Conservation (phyloP, 2,329 filamentous ascomycete genomes). For the Colletotrichum liaoningense region DNA sequence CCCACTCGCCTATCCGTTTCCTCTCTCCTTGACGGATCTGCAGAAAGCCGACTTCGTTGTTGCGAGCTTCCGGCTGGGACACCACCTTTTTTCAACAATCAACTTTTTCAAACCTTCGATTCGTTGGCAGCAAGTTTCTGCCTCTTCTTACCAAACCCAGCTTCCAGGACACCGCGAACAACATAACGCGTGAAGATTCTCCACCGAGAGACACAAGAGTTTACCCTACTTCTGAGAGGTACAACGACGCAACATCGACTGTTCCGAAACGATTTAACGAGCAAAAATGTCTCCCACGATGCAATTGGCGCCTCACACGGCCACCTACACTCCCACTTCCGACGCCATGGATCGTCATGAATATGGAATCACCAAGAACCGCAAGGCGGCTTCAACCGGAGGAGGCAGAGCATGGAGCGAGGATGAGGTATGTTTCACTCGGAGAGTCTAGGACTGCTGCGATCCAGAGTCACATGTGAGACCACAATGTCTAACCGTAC, state of each 20-base stretch:
- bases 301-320: slow-evolving; percentile 56
- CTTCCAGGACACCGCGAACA: slow-evolving; percentile 30
- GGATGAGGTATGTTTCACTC: slow-evolving; percentile 72
- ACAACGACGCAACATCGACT: slow-evolving; percentile 10
- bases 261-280: slow-evolving; percentile 43
- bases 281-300: slow-evolving; percentile 62
- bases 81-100: slow-evolving; percentile 14
- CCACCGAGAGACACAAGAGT: slow-evolving; percentile 11
- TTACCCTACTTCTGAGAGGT: slow-evolving; percentile 33
- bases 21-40: slow-evolving; percentile 33
- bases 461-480: not conserved
- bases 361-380: slow-evolving; percentile 71
- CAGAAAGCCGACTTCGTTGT: slow-evolving; percentile 35
- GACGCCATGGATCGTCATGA: slow-evolving; percentile 69
- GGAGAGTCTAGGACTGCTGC: not conserved
- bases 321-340: slow-evolving; percentile 61
- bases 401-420: slow-evolving; percentile 87
- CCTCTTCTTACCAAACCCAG: slow-evolving; percentile 26
- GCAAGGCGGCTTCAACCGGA: slow-evolving; percentile 76
- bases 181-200: slow-evolving; percentile 25
- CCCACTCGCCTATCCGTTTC: slow-evolving; percentile 26
- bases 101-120: slow-evolving; percentile 29
- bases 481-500: slow-evolving; percentile 8
- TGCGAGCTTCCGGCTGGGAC: slow-evolving; percentile 32
- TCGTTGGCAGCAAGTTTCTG: slow-evolving; percentile 35